phyloP scores from a whole-genome alignment of 108 stramenopile species.

The Schizochytrium sp. region DNA sequence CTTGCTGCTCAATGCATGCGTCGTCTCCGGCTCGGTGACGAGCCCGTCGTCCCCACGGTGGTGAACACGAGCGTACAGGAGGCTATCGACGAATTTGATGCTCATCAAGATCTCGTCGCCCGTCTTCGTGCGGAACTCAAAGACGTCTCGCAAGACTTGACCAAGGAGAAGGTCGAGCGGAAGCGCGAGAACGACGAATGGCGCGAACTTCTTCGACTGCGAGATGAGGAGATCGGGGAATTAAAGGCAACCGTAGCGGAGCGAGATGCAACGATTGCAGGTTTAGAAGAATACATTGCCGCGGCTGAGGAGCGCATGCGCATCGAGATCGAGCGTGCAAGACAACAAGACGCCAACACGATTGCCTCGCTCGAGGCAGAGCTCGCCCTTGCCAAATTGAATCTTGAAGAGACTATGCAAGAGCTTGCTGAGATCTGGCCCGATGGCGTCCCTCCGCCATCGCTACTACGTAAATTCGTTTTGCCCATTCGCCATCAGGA shows the following conservation, averaged over 20 bases:
- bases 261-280: background rate
- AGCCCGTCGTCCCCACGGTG: background rate
- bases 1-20: background rate
- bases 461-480: background rate
- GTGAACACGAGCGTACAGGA: background rate
- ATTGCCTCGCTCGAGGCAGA: background rate
- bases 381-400: background rate
- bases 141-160: background rate
- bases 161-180: background rate
- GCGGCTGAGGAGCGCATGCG: background rate
- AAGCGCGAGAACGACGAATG: conserved; percentile 10
- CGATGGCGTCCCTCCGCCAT: background rate
- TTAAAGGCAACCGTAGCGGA: background rate
- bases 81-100: background rate
- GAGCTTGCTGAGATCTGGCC: background rate
- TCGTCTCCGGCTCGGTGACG: background rate
- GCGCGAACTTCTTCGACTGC: background rate
- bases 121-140: background rate
- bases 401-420: background rate
- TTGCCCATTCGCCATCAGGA: background rate
- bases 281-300: background rate
- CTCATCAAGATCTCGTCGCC: background rate
- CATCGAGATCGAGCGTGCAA: background rate
- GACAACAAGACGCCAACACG: background rate
- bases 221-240: background rate